phyloP scores from a whole-genome alignment of 306 rosid genomes.

The Vigna nakashimae region DNA sequence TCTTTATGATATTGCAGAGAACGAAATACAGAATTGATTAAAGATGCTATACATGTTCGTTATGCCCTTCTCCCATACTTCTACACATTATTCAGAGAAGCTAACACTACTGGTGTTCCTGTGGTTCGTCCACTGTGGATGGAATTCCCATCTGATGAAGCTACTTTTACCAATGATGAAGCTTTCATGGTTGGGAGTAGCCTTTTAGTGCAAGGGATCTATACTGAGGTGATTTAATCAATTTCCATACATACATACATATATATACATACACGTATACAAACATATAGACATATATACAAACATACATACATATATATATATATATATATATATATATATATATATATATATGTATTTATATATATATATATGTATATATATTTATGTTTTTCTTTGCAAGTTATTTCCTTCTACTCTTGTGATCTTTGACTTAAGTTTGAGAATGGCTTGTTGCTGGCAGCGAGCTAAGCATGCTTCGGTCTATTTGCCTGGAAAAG shows the following conservation, averaged over 20 bases:
- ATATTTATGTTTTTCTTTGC: slow-evolving; percentile 24
- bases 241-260: neutral
- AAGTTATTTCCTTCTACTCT: neutral
- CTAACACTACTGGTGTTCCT: slow-evolving; percentile 86
- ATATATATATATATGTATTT: too few species aligned
- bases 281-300: too few species aligned
- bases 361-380: too few species aligned
- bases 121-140: slow-evolving; percentile 94
- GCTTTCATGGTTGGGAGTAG: slow-evolving; percentile 96
- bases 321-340: too few species aligned
- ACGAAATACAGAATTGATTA: slow-evolving; percentile 71
- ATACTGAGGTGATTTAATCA: slow-evolving; percentile 72
- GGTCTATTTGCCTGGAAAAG: slow-evolving; percentile 86
- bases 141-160: slow-evolving; percentile 96
- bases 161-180: slow-evolving; percentile 89
- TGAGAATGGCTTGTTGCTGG: slow-evolving; percentile 35
- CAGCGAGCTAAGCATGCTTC: slow-evolving; percentile 79
- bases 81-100: slow-evolving; percentile 93
- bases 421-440: slow-evolving; percentile 30
- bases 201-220: slow-evolving; percentile 94
- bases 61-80: slow-evolving; percentile 87
- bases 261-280: too few species aligned
- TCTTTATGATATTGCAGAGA: slow-evolving; percentile 68
- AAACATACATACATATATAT: neutral
- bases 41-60: slow-evolving; percentile 86